A percentile compares a stretch with the other conserved stretches of the same genome.
These are phyloP conservation scores for Miscanthus sacchariflorus DNA, from an alignment of 202 grass and related monocot species.

Conservation along the genomic window DNA sequence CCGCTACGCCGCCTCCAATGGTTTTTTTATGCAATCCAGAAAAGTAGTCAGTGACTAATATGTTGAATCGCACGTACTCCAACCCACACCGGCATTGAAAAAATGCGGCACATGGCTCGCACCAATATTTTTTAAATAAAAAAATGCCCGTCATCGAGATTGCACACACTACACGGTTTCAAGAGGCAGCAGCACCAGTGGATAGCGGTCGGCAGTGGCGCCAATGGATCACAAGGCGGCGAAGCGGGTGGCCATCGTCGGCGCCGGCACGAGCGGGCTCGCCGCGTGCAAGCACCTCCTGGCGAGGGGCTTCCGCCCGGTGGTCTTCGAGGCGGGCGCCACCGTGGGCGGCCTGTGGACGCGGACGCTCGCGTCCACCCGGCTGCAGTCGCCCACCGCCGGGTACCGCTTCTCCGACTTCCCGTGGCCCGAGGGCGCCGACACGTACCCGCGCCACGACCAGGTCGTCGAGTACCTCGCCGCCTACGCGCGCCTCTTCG, in stretches of 20 bases:
- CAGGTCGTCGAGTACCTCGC: constrained; percentile 71
- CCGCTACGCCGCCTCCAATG: neutral
- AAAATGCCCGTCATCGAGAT: neutral
- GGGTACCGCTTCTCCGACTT: constrained; percentile 77
- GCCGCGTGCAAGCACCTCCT: constrained; percentile 77
- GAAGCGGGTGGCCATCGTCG: constrained; percentile 70
- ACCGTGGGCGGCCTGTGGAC: constrained; percentile 73
- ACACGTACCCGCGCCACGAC: constrained; percentile 52
- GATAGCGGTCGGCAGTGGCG: neutral
- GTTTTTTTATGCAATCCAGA: neutral
- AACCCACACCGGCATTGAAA: neutral
- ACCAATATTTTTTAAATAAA: neutral
- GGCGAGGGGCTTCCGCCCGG: constrained; percentile 59
- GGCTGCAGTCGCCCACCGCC: constrained; percentile 56
- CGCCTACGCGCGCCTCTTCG: constrained; percentile 74
- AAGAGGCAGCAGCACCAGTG: neutral
- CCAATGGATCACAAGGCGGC: constrained; percentile 45
- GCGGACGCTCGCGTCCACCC: constrained; percentile 59
- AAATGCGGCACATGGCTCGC: neutral
- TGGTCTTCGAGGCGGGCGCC: constrained; percentile 63
- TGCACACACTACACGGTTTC: neutral
- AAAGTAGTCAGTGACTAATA: neutral
- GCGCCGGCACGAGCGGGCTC: constrained; percentile 78
- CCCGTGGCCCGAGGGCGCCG: constrained; percentile 66
- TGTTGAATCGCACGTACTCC: neutral